phyloP scores from a whole-genome alignment of 306 rosid species.

The Carpinus fangiana region DNA sequence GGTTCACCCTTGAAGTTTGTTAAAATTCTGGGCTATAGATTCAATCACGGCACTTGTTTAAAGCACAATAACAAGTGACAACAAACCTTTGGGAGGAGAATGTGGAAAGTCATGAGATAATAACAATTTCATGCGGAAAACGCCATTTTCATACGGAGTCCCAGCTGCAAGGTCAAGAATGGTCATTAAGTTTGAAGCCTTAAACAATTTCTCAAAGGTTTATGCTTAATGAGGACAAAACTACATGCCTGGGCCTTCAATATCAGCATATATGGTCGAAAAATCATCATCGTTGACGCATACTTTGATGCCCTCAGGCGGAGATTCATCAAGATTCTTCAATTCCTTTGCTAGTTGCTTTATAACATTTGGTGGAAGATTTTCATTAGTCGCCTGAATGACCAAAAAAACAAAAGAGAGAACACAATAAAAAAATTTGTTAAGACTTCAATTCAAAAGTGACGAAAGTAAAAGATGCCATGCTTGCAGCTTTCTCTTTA shows the following conservation, averaged over 20 bases:
- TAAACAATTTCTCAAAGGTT: not conserved
- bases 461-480: conserved; percentile 12
- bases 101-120: conserved; percentile 80
- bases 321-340: conserved; percentile 92
- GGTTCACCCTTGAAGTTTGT: not conserved
- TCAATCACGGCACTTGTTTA: not conserved
- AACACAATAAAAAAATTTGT: not conserved
- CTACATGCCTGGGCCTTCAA: conserved; percentile 93
- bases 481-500: not conserved
- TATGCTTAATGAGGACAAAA: conserved; percentile 8
- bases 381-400: conserved; percentile 91
- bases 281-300: conserved; percentile 86
- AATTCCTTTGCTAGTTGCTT: conserved; percentile 97
- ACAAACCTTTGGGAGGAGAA: conserved; percentile 94
- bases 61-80: conserved; percentile 2
- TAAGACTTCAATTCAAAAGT: conserved; percentile 7
- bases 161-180: conserved; percentile 66
- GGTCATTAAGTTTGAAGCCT: conserved; percentile 20
- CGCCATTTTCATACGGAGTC: conserved; percentile 95
- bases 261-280: conserved; percentile 83
- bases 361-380: conserved; percentile 96
- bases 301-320: conserved; percentile 98
- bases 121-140: conserved; percentile 92
- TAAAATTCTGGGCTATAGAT: not conserved
- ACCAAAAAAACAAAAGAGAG: not conserved